phyloP scores from a whole-genome alignment of 768 basidiomycete species.

The Baorangia bicolor region DNA sequence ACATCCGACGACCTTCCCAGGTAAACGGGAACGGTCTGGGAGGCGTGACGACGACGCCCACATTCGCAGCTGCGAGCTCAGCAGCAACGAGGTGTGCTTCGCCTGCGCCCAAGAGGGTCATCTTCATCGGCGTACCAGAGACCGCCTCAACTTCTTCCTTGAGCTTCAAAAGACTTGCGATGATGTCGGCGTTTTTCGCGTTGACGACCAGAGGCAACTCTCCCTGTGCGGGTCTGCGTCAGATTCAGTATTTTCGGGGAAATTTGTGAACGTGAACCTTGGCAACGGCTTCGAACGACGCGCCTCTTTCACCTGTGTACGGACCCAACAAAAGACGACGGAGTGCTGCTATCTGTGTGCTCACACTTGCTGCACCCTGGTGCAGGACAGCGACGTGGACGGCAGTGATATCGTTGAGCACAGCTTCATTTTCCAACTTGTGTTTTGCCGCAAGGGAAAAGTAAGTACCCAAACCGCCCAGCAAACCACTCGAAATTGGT shows the following conservation, averaged over 20 bases:
- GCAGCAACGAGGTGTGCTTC: slow-evolving; percentile 51
- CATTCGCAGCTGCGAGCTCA: slow-evolving; percentile 50
- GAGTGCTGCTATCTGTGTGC: slow-evolving; percentile 61
- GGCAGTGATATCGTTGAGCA: slow-evolving; percentile 64
- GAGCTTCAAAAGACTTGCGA: slow-evolving; percentile 64
- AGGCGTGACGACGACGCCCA: slow-evolving; percentile 70
- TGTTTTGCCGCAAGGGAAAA: slow-evolving; percentile 60
- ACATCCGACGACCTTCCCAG: slow-evolving; percentile 73
- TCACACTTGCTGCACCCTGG: slow-evolving; percentile 43
- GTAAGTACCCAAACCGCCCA: slow-evolving; percentile 61
- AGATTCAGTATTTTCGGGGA: slow-evolving; percentile 1
- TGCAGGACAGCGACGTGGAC: slow-evolving; percentile 55
- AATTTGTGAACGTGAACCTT: slow-evolving; percentile 27
- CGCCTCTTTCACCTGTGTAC: slow-evolving; percentile 24
- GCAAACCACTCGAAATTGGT: slow-evolving; percentile 54
- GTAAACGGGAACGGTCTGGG: slow-evolving; percentile 59
- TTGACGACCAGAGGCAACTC: slow-evolving; percentile 61
- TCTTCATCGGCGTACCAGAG: slow-evolving; percentile 31
- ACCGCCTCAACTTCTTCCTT: slow-evolving; percentile 50
- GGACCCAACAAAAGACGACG: slow-evolving; percentile 44
- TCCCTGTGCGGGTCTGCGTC: slow-evolving; percentile 39
- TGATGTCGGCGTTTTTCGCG: slow-evolving; percentile 72
- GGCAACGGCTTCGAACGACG: slow-evolving; percentile 37
- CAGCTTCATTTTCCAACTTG: slow-evolving; percentile 57
- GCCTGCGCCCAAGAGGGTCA: slow-evolving; percentile 58